Evolutionary conservation across 345 rosid genomes (phyloP).

Genomic region (Eucalyptus leucophloia): DNA sequence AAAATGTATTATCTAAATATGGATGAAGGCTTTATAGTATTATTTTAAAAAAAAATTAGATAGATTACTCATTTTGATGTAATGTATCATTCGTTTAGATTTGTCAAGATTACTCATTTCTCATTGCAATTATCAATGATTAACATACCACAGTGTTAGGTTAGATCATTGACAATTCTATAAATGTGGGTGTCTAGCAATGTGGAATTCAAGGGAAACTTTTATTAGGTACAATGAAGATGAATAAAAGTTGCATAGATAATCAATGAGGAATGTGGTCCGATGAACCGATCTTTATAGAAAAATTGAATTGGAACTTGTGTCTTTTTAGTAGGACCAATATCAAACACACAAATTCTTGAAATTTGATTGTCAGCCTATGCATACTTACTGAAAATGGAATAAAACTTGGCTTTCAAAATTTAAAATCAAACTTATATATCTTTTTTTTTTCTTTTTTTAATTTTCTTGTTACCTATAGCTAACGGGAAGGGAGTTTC

Average conservation of each 20-base stretch:
- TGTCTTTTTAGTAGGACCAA: background rate
- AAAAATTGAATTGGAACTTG: background rate
- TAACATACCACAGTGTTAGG: background rate
- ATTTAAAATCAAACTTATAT: background rate
- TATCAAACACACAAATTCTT: background rate
- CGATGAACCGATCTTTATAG: background rate
- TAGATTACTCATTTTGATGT: too few species aligned
- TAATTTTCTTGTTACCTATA: background rate
- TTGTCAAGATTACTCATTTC: background rate
- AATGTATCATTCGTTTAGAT: background rate
- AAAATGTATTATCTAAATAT: background rate
- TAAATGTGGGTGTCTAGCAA: background rate
- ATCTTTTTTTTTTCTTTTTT: background rate
- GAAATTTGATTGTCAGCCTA: background rate
- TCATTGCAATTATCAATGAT: background rate
- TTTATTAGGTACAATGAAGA: background rate
- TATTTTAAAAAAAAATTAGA: too few species aligned
- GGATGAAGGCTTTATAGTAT: too few species aligned
- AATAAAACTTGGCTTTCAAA: background rate
- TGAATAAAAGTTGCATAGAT: background rate
- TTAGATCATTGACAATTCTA: background rate
- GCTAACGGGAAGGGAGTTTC: background rate
- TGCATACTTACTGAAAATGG: background rate
- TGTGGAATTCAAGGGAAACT: background rate
- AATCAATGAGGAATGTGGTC: background rate